Percentiles rank a stretch among this genome's conserved stretches.
Conservation (phyloP, 2,329 filamentous ascomycete genomes). For the Fusarium sterilihyphosum region DNA sequence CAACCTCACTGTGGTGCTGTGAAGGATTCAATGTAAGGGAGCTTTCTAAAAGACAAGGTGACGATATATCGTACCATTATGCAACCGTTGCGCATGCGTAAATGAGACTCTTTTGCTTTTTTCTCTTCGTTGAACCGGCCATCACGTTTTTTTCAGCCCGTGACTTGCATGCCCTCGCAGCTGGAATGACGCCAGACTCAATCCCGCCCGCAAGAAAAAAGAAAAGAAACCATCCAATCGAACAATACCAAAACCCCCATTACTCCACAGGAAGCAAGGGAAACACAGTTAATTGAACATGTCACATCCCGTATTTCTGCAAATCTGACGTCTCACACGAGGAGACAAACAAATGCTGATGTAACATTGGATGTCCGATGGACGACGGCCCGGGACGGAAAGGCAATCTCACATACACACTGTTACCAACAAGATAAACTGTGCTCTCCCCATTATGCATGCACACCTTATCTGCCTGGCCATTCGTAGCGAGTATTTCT, state of each 20-base stretch:
- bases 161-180: constrained; percentile 25
- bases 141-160: constrained; percentile 23
- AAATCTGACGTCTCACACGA: not conserved
- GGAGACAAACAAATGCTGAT: not conserved
- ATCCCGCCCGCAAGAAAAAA: not conserved
- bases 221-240: not conserved
- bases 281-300: not conserved
- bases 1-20: not conserved
- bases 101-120: constrained; percentile 1
- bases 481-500: not conserved
- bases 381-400: constrained; percentile 7
- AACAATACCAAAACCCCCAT: not conserved
- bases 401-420: not conserved
- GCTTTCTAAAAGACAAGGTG: not conserved
- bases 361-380: not conserved
- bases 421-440: not conserved
- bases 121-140: not conserved
- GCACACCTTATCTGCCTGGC: not conserved
- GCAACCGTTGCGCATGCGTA: not conserved
- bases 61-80: not conserved
- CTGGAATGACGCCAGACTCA: constrained; percentile 22
- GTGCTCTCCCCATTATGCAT: not conserved
- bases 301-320: constrained; percentile 1
- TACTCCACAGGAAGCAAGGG: not conserved
- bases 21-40: constrained; percentile 19